Conservation (phyloP, 345 rosid species). For the Syzygium jambos region DNA sequence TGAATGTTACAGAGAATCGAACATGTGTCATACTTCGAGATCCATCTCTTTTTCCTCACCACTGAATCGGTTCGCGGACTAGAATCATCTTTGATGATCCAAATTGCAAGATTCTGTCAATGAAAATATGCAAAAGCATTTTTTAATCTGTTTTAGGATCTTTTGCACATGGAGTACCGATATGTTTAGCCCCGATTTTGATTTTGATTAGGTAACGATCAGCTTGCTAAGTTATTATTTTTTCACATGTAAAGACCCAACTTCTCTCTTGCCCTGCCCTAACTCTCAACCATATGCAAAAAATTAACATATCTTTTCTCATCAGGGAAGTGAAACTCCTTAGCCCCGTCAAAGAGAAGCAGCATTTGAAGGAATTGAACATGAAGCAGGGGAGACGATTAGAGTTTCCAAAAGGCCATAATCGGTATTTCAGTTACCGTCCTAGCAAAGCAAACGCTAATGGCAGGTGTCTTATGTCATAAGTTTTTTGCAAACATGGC, state of each 20-base stretch:
- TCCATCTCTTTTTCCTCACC: background rate
- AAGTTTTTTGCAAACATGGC: background rate
- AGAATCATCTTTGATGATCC: background rate
- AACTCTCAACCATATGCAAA: background rate
- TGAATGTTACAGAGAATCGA: background rate
- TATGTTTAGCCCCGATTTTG: background rate
- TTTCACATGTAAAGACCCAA: background rate
- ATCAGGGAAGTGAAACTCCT: background rate
- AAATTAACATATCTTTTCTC: background rate
- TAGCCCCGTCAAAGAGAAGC: background rate
- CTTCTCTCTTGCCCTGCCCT: background rate
- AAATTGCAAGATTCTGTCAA: background rate
- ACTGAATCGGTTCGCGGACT: background rate
- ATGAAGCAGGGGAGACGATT: background rate
- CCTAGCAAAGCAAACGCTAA: background rate
- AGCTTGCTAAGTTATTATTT: background rate
- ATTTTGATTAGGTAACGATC: fast-evolving
- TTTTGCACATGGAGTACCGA: background rate
- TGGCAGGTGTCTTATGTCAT: background rate
- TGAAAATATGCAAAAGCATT: background rate
- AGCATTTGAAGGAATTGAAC: background rate
- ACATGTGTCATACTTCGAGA: background rate
- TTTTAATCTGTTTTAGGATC: background rate
- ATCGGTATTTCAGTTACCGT: background rate
- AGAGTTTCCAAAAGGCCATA: background rate